Evolutionary conservation across 2,329 filamentous ascomycete genomes (phyloP), one percentile per base, ranked within the genome.

Genomic region (Neobulgaria alba): DNA sequence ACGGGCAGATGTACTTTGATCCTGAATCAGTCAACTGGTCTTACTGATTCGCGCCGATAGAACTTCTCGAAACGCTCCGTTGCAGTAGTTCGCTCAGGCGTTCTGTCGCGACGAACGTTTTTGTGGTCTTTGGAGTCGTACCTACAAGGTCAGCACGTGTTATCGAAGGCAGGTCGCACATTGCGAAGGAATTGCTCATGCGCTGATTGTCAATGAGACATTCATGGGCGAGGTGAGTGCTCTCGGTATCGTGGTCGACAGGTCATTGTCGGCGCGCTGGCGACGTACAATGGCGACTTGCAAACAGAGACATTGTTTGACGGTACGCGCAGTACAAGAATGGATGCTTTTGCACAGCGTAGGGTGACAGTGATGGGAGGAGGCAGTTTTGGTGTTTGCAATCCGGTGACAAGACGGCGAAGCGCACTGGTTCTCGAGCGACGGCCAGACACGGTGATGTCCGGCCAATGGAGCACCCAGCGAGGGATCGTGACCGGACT

Each of bases 111-210:
- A 52, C 48, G 55, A 58, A 53, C 49, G 53, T 57, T 57, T 55
- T 49, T 53, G 50, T 53, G 50, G 45, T 47, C 44, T 52, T 46
- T 50, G 20, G 41, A 49, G 54, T 54, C 32, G 50, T 43, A 57
- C 53, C 51, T 58, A 54, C 49, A 50, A 52, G 49, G 55, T 59
- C 46, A 60, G 57, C 57, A 60, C 56, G 55, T 59, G 56, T 57
- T 53, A 50, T 54, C 55, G 52, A 52, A 57, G 51, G 51, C 51
- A 45, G 49, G 52, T 56, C 50, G 33, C 51, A 56, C 55, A 51
- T 47, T 50, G 48, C 40, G 50, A 43, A 43, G 39, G 39, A 38
- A 43, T 36, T 47, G 37, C 40, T 41, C 37, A 47, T 45, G 41
- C 41, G 45, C 41, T 53, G 54, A 56, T 46, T 46, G 40, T 45